phyloP scores from a whole-genome alignment of 192 early-diverging fungal species.

The Pilobolus umbonatus region DNA sequence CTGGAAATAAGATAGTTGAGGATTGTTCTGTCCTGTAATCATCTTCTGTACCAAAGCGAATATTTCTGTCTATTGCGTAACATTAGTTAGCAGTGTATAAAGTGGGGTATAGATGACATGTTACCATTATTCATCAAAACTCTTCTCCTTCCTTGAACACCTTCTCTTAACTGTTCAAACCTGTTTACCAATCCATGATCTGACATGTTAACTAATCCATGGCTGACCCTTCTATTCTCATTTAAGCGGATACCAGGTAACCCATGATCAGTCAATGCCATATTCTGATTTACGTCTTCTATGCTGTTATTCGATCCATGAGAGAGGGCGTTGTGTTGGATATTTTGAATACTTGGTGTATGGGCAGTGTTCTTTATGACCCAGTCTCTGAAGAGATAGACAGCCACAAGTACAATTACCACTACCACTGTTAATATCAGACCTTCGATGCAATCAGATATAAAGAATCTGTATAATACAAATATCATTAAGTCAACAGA shows the following conservation, averaged over 20 bases:
- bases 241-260: no score
- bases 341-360: no score
- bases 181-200: no score
- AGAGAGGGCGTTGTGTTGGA: not conserved
- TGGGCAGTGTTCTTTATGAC: slow-evolving; percentile 52
- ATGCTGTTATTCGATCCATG: not conserved
- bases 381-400: slow-evolving; percentile 86
- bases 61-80: no score
- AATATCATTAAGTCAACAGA: not conserved
- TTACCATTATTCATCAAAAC: not conserved
- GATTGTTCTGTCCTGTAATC: not conserved
- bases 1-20: not conserved
- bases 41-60: not conserved
- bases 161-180: not conserved
- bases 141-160: not conserved
- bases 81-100: no score
- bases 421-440: slow-evolving; percentile 70
- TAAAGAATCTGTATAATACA: slow-evolving; percentile 43
- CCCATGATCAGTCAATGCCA: no score
- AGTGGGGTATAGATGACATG: no score
- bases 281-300: no score
- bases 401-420: slow-evolving; percentile 68
- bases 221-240: no score
- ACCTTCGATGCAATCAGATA: slow-evolving; percentile 76
- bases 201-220: no score